These are phyloP conservation scores for Phialemonium atrogriseum DNA, from an alignment of 2,329 filamentous ascomycete genomes.

Conservation along the genomic window DNA sequence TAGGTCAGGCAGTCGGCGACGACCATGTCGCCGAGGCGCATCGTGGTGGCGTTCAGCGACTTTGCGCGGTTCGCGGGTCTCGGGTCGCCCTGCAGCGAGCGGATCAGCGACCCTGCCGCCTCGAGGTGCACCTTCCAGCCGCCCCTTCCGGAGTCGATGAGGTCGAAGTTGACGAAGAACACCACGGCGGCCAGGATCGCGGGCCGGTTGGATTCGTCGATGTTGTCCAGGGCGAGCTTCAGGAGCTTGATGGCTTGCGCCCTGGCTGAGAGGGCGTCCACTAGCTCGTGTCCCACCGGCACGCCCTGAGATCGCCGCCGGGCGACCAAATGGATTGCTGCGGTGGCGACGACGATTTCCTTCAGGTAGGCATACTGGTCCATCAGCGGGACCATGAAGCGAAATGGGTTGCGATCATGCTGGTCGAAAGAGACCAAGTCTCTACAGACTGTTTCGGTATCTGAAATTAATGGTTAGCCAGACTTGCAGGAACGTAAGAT, in stretches of 20 bases:
- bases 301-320: conserved; percentile 24
- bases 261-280: conserved; percentile 37
- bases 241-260: conserved; percentile 34
- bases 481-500: background rate
- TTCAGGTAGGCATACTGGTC: conserved; percentile 31
- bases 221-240: conserved; percentile 27
- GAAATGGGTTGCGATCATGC: conserved; percentile 36
- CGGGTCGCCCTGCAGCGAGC: conserved; percentile 20
- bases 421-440: conserved; percentile 42
- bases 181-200: conserved; percentile 34
- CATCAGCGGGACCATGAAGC: conserved; percentile 33
- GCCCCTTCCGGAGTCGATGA: conserved; percentile 39
- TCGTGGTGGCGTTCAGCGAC: conserved; percentile 17
- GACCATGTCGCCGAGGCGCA: conserved; percentile 33
- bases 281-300: conserved; percentile 18
- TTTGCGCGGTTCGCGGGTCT: background rate
- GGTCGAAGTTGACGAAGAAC: conserved; percentile 42
- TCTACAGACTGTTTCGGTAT: conserved; percentile 40
- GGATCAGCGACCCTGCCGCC: conserved; percentile 35
- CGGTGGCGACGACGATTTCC: conserved; percentile 38
- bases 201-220: conserved; percentile 24
- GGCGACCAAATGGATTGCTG: conserved; percentile 39
- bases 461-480: conserved; percentile 19
- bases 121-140: conserved; percentile 39
- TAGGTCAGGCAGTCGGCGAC: conserved; percentile 42